Evolutionary conservation across 2,329 filamentous ascomycete species (phyloP).

Genomic region (Microthyrium microscopicum): DNA sequence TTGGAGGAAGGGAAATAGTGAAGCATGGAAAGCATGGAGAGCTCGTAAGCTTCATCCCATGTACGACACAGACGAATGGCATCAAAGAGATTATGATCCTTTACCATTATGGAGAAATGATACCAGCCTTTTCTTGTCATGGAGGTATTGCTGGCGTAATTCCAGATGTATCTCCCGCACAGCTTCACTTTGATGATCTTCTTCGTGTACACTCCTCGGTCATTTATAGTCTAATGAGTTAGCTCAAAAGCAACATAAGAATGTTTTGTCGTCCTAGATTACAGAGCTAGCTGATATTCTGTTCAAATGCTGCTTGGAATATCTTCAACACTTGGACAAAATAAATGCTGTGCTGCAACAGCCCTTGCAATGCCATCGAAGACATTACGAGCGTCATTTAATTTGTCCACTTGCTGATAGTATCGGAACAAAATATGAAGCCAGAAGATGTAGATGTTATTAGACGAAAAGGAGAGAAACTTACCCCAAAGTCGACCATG

Average conservation of each 20-base stretch:
- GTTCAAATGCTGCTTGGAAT: too few species aligned
- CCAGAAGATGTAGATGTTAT: too few species aligned
- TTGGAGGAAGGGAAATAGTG: slow-evolving; percentile 31
- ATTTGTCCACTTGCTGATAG: too few species aligned
- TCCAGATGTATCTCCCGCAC: slow-evolving; percentile 33
- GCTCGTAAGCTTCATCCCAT: slow-evolving; percentile 34
- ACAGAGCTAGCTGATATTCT: too few species aligned
- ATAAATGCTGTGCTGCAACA: too few species aligned
- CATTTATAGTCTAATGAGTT: slow-evolving; percentile 15
- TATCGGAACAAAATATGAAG: too few species aligned
- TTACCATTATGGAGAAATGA: slow-evolving; percentile 34
- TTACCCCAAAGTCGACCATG: not conserved
- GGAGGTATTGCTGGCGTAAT: slow-evolving; percentile 31
- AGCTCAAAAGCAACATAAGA: too few species aligned
- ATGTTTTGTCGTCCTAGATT: too few species aligned
- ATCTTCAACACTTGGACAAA: too few species aligned
- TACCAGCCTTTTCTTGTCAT: slow-evolving; percentile 33
- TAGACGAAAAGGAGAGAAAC: too few species aligned
- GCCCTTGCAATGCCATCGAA: too few species aligned
- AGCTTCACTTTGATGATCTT: slow-evolving; percentile 29
- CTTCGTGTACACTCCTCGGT: slow-evolving; percentile 16
- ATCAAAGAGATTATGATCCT: slow-evolving; percentile 28
- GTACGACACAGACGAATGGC: slow-evolving; percentile 31
- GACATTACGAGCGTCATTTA: too few species aligned
- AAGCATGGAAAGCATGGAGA: slow-evolving; percentile 28